Evolutionary conservation across 257 asterid species (phyloP).

Genomic region (Fraxinus quadrangulata): DNA sequence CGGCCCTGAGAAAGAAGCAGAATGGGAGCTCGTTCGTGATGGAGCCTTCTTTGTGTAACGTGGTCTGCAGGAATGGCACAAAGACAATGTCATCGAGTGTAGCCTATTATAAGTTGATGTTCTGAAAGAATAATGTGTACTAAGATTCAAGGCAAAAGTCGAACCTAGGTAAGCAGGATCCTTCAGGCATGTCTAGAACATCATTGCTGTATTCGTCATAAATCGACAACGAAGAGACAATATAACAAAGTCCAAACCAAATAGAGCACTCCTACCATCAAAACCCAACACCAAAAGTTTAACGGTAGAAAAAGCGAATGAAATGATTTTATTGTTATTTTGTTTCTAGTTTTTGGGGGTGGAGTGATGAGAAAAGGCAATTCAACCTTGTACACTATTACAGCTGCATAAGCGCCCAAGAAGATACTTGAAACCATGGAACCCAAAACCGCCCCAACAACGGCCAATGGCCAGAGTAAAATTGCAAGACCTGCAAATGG

Average conservation of each 20-base stretch:
- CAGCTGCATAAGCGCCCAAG: slow-evolving; percentile 91
- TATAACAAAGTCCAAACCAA: slow-evolving; percentile 85
- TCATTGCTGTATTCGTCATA: slow-evolving; percentile 97
- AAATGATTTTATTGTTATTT: background rate
- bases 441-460: slow-evolving; percentile 76
- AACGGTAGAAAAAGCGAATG: background rate
- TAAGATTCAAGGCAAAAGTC: background rate
- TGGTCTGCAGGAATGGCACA: slow-evolving; percentile 54
- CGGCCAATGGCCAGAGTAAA: slow-evolving; percentile 95
- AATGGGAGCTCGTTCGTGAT: slow-evolving; percentile 42
- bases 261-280: slow-evolving; percentile 75
- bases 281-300: slow-evolving; percentile 17
- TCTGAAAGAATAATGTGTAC: background rate
- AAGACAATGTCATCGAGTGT: slow-evolving; percentile 1
- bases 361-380: slow-evolving; percentile 22
- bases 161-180: slow-evolving; percentile 95
- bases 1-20: slow-evolving; percentile 56
- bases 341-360: background rate
- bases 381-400: slow-evolving; percentile 80
- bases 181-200: slow-evolving; percentile 90
- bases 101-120: background rate
- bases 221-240: slow-evolving; percentile 79
- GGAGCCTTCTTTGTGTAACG: slow-evolving; percentile 49
- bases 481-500: slow-evolving; percentile 97
- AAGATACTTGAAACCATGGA: slow-evolving; percentile 74